phyloP scores from a whole-genome alignment of 805 yeast species.

The Hanseniaspora valbyensis region DNA sequence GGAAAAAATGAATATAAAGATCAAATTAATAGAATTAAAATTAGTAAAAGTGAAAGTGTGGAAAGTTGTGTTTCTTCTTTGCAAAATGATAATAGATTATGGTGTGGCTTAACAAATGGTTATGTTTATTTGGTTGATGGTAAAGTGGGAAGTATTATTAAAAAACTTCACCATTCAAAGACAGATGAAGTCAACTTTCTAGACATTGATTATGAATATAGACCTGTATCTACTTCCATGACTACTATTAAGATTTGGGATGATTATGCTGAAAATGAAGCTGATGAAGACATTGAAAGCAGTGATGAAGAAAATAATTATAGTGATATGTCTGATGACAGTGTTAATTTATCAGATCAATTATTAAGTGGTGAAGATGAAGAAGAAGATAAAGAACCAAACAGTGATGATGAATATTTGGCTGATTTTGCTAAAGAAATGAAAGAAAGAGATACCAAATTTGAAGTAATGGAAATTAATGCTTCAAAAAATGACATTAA shows the following conservation, averaged over 20 bases:
- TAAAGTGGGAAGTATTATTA: slow-evolving; percentile 51
- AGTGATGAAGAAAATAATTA: slow-evolving; percentile 16
- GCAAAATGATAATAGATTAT: slow-evolving; percentile 41
- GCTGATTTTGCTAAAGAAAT: slow-evolving; percentile 8
- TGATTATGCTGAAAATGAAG: slow-evolving; percentile 27
- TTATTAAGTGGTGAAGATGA: slow-evolving; percentile 26
- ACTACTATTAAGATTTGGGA: slow-evolving; percentile 72
- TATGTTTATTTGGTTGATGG: slow-evolving; percentile 55
- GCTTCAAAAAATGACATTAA: slow-evolving; percentile 22
- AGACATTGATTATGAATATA: slow-evolving; percentile 71
- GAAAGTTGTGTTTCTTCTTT: slow-evolving; percentile 52
- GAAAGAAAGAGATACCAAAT: background rate
- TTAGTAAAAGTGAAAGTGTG: slow-evolving; percentile 58
- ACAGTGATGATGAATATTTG: slow-evolving; percentile 16
- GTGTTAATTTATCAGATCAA: slow-evolving; percentile 18
- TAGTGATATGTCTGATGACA: slow-evolving; percentile 8
- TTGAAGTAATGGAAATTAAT: slow-evolving; percentile 16
- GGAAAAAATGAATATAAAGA: slow-evolving; percentile 58
- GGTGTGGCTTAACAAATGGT: slow-evolving; percentile 79
- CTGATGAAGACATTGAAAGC: slow-evolving; percentile 22
- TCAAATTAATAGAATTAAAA: slow-evolving; percentile 65
- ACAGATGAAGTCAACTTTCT: slow-evolving; percentile 65
- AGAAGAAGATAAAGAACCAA: slow-evolving; percentile 19
- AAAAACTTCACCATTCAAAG: slow-evolving; percentile 53
- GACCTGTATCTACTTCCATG: slow-evolving; percentile 76